These are phyloP conservation scores for Tillandsia fasciculata DNA, from an alignment of 176 grass and related monocot species.

Conservation along the genomic window DNA sequence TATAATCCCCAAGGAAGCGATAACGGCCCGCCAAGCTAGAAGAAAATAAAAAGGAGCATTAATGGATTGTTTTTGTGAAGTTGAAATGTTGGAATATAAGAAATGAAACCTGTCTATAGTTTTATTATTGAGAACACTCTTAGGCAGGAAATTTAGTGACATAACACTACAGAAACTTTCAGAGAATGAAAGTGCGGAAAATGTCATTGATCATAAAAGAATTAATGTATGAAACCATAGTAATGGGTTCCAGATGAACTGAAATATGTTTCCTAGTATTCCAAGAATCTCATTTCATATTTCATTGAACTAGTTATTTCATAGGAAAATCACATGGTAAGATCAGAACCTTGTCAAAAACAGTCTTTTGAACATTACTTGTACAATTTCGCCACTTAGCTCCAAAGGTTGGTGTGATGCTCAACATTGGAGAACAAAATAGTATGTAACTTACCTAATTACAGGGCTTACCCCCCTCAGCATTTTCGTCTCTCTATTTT, in stretches of 20 bases:
- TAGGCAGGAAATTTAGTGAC: background rate
- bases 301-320: background rate
- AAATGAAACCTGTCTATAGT: background rate
- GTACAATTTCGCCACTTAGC: background rate
- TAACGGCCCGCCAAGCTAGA: slow-evolving; percentile 65
- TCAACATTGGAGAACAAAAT: background rate
- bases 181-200: background rate
- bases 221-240: too few relatives aligned
- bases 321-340: background rate
- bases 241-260: too few relatives aligned
- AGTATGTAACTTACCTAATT: background rate
- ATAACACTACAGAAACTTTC: background rate
- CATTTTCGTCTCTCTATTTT: background rate
- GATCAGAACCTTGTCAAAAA: background rate
- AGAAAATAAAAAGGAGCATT: slow-evolving; percentile 1
- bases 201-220: too few relatives aligned
- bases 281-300: too few relatives aligned
- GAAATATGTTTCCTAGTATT: too few relatives aligned
- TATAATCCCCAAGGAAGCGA: slow-evolving; percentile 99
- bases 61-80: slow-evolving; percentile 1
- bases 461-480: background rate
- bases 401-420: background rate
- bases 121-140: background rate
- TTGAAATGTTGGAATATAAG: background rate
- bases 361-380: background rate